Evolutionary conservation across 2,329 filamentous ascomycete genomes (phyloP).

Genomic region (Mariannaea sp.): DNA sequence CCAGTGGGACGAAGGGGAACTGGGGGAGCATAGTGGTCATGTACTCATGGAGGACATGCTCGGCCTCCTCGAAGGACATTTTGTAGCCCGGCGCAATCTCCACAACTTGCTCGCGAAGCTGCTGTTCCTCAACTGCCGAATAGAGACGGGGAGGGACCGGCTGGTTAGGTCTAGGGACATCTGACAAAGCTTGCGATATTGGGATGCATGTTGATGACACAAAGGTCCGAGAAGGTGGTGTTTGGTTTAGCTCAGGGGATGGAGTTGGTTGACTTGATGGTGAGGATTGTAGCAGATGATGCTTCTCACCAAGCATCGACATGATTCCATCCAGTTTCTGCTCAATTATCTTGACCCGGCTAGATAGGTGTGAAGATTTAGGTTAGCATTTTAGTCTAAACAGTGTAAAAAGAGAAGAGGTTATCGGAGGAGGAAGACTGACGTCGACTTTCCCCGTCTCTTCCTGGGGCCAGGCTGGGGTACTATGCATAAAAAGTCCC

Average conservation of each 20-base stretch:
- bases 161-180: too few relatives aligned
- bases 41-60: not conserved
- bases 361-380: not conserved
- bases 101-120: not conserved
- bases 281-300: not conserved
- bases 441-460: not conserved
- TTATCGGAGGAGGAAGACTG: not conserved
- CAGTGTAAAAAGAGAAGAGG: too few relatives aligned
- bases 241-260: not conserved
- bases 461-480: not conserved
- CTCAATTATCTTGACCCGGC: not conserved
- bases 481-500: not conserved
- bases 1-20: constrained; percentile 9
- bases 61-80: not conserved
- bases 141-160: not conserved
- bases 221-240: not conserved
- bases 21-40: not conserved
- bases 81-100: not conserved
- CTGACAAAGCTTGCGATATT: not conserved
- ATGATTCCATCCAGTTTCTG: constrained; percentile 1
- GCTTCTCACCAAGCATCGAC: not conserved
- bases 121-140: not conserved
- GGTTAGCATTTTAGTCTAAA: too few relatives aligned
- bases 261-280: not conserved
- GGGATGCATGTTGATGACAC: not conserved